Conservation (phyloP, 768 basidiomycete genomes). For the Trametes meyenii region DNA sequence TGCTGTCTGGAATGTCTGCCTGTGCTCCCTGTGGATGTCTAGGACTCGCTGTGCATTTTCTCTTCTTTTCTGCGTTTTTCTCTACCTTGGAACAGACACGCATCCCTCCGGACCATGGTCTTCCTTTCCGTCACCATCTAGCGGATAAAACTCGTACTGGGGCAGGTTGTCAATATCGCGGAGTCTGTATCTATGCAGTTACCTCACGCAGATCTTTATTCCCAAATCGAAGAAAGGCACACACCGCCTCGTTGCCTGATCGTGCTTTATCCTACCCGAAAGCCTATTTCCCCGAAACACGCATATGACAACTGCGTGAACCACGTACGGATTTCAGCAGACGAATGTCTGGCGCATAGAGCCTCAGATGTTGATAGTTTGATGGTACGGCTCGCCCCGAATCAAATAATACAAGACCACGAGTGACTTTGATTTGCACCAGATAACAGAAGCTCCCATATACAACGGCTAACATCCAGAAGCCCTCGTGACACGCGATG, state of each 20-base stretch:
- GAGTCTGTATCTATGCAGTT: constrained; percentile 1
- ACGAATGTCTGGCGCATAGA: too few species aligned
- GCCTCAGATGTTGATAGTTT: too few species aligned
- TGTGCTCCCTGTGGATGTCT: neutral
- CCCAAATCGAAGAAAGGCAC: neutral
- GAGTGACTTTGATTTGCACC: too few species aligned
- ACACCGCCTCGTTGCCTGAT: neutral
- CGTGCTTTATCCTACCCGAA: neutral
- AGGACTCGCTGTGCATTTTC: neutral
- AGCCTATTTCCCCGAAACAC: neutral
- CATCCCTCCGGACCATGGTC: too few species aligned
- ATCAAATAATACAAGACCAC: too few species aligned
- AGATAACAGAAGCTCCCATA: too few species aligned
- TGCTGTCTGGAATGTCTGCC: neutral
- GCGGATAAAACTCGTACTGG: constrained; percentile 10
- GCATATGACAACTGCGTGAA: too few species aligned
- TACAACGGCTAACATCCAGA: too few species aligned
- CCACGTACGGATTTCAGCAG: too few species aligned
- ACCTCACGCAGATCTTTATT: neutral
- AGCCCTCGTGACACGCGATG: too few species aligned
- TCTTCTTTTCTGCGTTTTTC: neutral
- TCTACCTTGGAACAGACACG: neutral
- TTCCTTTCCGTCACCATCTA: constrained; percentile 13
- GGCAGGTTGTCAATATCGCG: constrained; percentile 5
- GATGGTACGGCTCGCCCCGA: too few species aligned